Conservation (phyloP, 441 rosid species). For the Eruca vesicaria region DNA sequence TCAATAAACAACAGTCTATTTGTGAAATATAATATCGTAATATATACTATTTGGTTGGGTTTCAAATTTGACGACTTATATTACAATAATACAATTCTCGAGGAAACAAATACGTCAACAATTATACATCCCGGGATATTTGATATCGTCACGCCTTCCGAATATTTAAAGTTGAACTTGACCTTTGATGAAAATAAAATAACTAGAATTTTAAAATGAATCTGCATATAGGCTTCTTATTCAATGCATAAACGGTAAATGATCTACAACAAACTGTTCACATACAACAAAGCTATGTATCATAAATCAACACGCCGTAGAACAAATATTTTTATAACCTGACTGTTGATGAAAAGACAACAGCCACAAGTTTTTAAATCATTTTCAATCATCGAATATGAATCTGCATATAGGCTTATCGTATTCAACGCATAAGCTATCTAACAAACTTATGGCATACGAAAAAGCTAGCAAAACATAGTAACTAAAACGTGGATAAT, state of each 20-base stretch:
- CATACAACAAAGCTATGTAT: not conserved
- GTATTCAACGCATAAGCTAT: conserved; percentile 1
- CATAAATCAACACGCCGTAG: not conserved
- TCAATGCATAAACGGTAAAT: not conserved
- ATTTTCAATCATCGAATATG: not conserved
- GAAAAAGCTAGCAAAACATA: not conserved
- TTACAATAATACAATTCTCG: not conserved
- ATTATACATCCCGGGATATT: not conserved
- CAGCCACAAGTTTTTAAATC: not conserved
- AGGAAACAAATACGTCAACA: not conserved
- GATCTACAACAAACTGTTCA: not conserved
- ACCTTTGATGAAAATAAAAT: not conserved
- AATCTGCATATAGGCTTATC: conserved; percentile 3
- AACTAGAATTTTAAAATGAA: not conserved
- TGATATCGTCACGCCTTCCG: not conserved
- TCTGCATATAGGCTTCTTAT: not conserved
- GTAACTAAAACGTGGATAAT: not conserved
- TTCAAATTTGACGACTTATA: not conserved
- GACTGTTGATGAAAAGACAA: not conserved
- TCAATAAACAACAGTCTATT: not conserved
- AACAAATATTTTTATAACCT: no score
- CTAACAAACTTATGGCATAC: not conserved
- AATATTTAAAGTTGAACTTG: not conserved
- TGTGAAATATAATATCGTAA: not conserved
- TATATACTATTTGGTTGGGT: not conserved